A percentile compares a stretch with the other conserved stretches of the same genome.
Conservation (phyloP, 2,329 filamentous ascomycete species). For the Remersonia thermophila region DNA sequence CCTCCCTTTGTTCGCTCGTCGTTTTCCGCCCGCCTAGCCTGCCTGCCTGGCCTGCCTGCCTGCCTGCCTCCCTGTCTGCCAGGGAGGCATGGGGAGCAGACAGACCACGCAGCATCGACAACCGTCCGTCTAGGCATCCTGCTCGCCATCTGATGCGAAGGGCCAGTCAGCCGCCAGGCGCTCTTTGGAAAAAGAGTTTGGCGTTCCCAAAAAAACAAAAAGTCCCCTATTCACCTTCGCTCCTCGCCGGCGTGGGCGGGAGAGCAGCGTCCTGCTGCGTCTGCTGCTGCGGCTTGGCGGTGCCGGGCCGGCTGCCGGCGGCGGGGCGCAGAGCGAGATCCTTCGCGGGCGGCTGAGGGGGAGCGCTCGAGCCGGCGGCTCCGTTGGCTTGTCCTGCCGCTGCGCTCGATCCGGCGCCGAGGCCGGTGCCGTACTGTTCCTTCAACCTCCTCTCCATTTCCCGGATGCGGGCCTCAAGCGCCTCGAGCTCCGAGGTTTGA, state of each 20-base stretch:
- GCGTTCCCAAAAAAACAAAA: too few relatives aligned
- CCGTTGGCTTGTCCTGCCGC: constrained; percentile 19
- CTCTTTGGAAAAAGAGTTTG: too few relatives aligned
- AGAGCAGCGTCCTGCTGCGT: constrained; percentile 44
- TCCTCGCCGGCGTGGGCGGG: constrained; percentile 48
- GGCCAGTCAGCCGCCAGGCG: too few relatives aligned
- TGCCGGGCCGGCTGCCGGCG: constrained; percentile 39
- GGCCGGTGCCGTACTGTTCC: constrained; percentile 17
- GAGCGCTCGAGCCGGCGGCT: constrained; percentile 6
- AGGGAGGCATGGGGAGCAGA: too few relatives aligned
- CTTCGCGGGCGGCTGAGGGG: constrained; percentile 19
- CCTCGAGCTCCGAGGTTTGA: constrained; percentile 69
- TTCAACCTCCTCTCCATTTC: constrained; percentile 73
- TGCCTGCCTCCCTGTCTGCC: too few relatives aligned
- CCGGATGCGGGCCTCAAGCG: constrained; percentile 69
- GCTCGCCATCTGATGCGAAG: background rate
- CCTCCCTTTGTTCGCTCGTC: too few relatives aligned
- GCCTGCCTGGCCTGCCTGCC: too few relatives aligned
- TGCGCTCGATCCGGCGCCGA: constrained; percentile 12
- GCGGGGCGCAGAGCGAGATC: constrained; percentile 22
- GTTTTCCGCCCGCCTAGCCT: too few relatives aligned
- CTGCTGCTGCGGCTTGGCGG: constrained; percentile 36
- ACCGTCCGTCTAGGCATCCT: background rate
- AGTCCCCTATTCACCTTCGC: constrained; percentile 54
- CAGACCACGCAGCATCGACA: too few relatives aligned